These are phyloP conservation scores for Xylaria intraflava DNA, from an alignment of 495 filamentous ascomycete species.

Conservation along the genomic window DNA sequence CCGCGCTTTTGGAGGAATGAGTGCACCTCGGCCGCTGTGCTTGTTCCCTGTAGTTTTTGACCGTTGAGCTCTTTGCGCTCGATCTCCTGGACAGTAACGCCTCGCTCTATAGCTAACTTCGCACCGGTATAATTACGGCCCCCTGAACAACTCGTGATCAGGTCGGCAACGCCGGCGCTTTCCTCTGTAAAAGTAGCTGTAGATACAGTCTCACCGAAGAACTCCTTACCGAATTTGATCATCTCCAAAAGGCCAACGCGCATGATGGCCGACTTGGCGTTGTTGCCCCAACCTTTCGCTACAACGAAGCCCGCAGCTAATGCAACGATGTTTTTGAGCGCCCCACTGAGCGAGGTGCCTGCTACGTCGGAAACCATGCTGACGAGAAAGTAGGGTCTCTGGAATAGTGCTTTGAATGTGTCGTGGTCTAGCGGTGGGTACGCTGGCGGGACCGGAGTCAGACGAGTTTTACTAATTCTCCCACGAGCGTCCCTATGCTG, in stretches of 20 bases:
- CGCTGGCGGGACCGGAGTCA: conserved; percentile 66
- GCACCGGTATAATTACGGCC: conserved; percentile 94
- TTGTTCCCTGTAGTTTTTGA: conserved; percentile 92
- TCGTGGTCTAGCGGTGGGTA: conserved; percentile 78
- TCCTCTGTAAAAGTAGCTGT: conserved; percentile 90
- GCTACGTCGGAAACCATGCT: conserved; percentile 87
- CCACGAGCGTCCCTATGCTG: conserved; percentile 61
- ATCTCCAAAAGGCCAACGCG: conserved; percentile 90
- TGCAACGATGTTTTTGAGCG: conserved; percentile 96
- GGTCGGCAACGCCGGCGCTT: conserved; percentile 89
- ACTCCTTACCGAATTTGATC: conserved; percentile 87
- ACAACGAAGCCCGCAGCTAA: conserved; percentile 92
- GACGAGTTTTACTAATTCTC: conserved; percentile 53
- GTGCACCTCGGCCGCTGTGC: conserved; percentile 86
- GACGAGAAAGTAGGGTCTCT: conserved; percentile 96
- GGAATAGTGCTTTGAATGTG: conserved; percentile 76
- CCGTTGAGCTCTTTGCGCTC: conserved; percentile 89
- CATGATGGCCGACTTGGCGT: conserved; percentile 96
- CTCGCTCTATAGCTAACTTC: conserved; percentile 75
- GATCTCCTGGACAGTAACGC: conserved; percentile 74
- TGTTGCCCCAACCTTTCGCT: conserved; percentile 95
- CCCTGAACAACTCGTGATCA: conserved; percentile 87
- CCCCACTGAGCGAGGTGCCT: conserved; percentile 90
- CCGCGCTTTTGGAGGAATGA: conserved; percentile 72
- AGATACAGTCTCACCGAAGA: conserved; percentile 75